Percentiles rank a stretch among this genome's conserved stretches.
phyloP scores from a whole-genome alignment of 257 asterid species.

The Fraxinus excelsior region DNA sequence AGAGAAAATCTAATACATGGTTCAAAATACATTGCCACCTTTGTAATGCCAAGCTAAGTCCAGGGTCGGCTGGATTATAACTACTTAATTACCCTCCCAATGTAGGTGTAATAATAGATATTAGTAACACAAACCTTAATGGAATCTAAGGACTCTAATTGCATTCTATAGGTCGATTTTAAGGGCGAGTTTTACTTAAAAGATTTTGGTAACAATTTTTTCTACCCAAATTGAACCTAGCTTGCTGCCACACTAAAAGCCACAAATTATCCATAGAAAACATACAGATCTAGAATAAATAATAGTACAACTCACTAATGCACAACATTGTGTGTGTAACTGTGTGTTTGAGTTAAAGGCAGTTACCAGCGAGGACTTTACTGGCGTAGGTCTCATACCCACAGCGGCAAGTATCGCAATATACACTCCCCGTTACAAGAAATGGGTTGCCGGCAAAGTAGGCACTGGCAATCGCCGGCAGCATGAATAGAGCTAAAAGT shows the following conservation, averaged over 20 bases:
- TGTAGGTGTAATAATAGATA: background rate
- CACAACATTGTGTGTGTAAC: background rate
- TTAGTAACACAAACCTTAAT: too few relatives aligned
- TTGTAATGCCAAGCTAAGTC: background rate
- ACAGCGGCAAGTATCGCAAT: constrained; percentile 82
- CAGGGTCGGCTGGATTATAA: background rate
- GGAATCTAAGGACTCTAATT: too few relatives aligned
- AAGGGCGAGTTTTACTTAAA: too few relatives aligned
- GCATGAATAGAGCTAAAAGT: constrained; percentile 41
- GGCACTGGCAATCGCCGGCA: constrained; percentile 42
- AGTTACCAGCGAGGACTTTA: constrained; percentile 45
- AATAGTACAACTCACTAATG: background rate
- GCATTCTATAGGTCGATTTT: too few relatives aligned
- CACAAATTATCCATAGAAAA: constrained; percentile 15
- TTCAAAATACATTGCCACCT: background rate
- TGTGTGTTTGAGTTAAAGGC: background rate
- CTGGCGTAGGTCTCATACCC: constrained; percentile 68
- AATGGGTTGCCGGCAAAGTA: constrained; percentile 20
- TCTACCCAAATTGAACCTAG: background rate
- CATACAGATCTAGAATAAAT: constrained; percentile 6
- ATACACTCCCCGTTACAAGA: constrained; percentile 45
- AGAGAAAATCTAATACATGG: background rate
- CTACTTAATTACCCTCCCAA: background rate
- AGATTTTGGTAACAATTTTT: background rate
- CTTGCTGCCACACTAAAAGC: background rate